These are phyloP conservation scores for Polygonum aviculare DNA, from an alignment of 148 eudicot genomes.

Conservation along the genomic window DNA sequence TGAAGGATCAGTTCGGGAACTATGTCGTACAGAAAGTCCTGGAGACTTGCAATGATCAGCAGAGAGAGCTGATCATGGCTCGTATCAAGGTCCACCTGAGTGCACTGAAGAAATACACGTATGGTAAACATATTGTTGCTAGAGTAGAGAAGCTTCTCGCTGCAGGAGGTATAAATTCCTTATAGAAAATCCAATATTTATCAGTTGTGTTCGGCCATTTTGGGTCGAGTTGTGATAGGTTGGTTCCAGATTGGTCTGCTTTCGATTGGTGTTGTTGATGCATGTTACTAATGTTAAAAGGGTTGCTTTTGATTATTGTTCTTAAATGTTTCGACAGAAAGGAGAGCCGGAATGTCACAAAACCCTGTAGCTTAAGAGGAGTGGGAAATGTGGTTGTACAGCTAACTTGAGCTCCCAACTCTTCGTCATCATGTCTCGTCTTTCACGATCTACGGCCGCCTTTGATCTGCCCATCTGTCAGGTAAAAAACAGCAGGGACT, in stretches of 20 bases:
- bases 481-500: constrained; percentile 4
- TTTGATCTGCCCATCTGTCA: constrained; percentile 7
- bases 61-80: constrained; percentile 3
- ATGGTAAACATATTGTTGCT: constrained; percentile 11
- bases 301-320: not conserved
- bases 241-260: not conserved
- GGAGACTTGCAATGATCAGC: constrained; percentile 8
- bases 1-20: constrained; percentile 12
- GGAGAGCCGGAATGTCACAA: constrained; percentile 12
- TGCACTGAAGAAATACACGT: constrained; percentile 11
- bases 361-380: constrained; percentile 6
- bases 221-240: not conserved
- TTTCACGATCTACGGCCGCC: constrained; percentile 7
- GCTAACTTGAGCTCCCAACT: constrained; percentile 5
- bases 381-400: not conserved
- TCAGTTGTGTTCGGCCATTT: not conserved
- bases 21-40: constrained; percentile 11
- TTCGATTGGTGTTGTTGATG: too few species aligned
- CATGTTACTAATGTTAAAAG: not conserved
- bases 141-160: constrained; percentile 11
- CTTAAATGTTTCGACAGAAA: constrained; percentile 1
- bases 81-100: constrained; percentile 10
- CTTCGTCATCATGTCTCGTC: not conserved
- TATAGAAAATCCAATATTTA: not conserved
- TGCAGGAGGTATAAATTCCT: constrained; percentile 6